These are phyloP conservation scores for Agaricus sinodeliciosus DNA, from an alignment of 768 basidiomycete genomes.

Conservation along the genomic window DNA sequence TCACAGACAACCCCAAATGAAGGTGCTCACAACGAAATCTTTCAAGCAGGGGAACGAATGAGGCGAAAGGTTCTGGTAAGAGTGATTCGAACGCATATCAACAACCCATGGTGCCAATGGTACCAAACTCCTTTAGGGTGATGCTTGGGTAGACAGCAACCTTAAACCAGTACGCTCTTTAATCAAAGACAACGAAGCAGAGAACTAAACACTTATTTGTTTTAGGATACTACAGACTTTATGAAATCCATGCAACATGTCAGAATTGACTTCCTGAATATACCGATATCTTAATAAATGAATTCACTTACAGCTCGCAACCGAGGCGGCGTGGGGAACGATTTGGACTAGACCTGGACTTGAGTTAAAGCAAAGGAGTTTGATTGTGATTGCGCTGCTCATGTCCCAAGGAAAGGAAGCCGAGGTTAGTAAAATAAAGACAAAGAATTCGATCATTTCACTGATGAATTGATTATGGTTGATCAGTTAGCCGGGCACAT, in stretches of 20 bases:
- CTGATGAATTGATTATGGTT: background rate
- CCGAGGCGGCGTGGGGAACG: constrained; percentile 34
- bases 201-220: background rate
- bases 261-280: constrained; percentile 2
- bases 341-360: constrained; percentile 42
- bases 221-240: constrained; percentile 33
- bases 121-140: constrained; percentile 23
- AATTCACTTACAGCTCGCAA: background rate
- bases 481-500: constrained; percentile 5
- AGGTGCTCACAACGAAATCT: constrained; percentile 32
- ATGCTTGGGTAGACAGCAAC: constrained; percentile 36
- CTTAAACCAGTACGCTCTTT: constrained; percentile 23
- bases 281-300: background rate
- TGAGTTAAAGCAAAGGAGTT: constrained; percentile 38
- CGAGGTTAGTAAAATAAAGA: constrained; percentile 25
- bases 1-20: constrained; percentile 20
- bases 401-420: constrained; percentile 36
- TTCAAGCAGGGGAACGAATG: constrained; percentile 33
- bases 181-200: background rate
- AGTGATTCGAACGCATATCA: background rate
- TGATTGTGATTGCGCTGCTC: constrained; percentile 37
- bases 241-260: constrained; percentile 41
- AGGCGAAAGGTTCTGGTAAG: constrained; percentile 37
- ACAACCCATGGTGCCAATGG: background rate
- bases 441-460: background rate